These are phyloP conservation scores for Trametes punicea DNA, from an alignment of 768 basidiomycete species.

Conservation along the genomic window DNA sequence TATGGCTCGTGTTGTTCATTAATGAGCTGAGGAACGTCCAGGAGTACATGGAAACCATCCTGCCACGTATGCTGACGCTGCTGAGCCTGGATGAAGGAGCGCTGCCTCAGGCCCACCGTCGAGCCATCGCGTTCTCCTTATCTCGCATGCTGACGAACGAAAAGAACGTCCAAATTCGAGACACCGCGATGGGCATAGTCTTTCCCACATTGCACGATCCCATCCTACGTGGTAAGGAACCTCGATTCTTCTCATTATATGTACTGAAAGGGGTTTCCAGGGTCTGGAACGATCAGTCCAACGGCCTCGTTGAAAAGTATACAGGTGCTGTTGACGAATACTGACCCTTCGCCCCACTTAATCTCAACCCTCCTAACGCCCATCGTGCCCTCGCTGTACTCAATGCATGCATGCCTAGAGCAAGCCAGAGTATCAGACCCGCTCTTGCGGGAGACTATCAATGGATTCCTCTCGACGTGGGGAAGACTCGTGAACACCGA, in stretches of 20 bases:
- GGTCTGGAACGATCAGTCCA: conserved; percentile 27
- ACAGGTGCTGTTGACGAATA: conserved; percentile 60
- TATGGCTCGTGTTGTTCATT: background rate
- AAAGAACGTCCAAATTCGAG: conserved; percentile 26
- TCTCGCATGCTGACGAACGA: conserved; percentile 57
- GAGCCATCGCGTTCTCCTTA: conserved; percentile 65
- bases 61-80: conserved; percentile 53
- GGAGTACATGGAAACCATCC: conserved; percentile 58
- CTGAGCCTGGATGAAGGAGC: conserved; percentile 36
- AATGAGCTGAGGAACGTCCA: conserved; percentile 26
- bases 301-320: conserved; percentile 48
- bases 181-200: conserved; percentile 36
- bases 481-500: conserved; percentile 55
- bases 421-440: conserved; percentile 61
- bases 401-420: conserved; percentile 54
- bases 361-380: conserved; percentile 65
- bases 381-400: conserved; percentile 63
- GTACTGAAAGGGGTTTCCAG: background rate
- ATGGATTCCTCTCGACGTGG: conserved; percentile 69
- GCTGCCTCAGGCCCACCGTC: conserved; percentile 44
- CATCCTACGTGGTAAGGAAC: background rate
- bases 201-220: conserved; percentile 47
- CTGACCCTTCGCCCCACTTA: conserved; percentile 73
- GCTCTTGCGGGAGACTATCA: conserved; percentile 52
- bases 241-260: background rate